phyloP scores from a whole-genome alignment of 73 alveolate genomes.

The Symbiodinium pilosum region DNA sequence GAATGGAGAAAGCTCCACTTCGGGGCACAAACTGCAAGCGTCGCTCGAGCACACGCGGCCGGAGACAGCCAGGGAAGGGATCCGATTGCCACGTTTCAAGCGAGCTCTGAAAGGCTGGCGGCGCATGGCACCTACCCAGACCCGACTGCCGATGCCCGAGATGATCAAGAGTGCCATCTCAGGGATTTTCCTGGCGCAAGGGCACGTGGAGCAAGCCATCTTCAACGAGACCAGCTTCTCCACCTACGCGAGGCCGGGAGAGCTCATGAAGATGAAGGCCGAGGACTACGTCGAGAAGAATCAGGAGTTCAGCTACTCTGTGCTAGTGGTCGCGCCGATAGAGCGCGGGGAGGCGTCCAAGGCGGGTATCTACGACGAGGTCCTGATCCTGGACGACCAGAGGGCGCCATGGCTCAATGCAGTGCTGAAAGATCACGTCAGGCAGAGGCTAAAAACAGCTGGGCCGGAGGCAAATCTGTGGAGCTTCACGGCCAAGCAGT shows the following conservation, averaged over 20 bases:
- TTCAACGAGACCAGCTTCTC: constrained; percentile 20
- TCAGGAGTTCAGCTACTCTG: background rate
- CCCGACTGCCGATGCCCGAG: constrained; percentile 36
- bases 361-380: background rate
- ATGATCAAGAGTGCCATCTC: background rate
- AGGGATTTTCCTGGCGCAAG: background rate
- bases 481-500: background rate
- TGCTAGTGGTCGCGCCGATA: background rate
- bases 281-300: background rate
- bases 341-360: background rate
- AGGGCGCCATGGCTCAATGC: background rate
- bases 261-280: background rate
- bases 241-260: constrained; percentile 36
- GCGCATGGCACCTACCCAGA: background rate
- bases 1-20: background rate
- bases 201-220: background rate
- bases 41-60: constrained; percentile 38
- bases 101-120: constrained; percentile 43
- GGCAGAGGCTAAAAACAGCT: background rate
- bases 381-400: background rate
- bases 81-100: constrained; percentile 12
- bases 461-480: background rate
- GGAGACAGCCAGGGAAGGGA: background rate
- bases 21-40: constrained; percentile 18
- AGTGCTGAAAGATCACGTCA: background rate